Base-by-base conservation (phyloP, 2,329 filamentous ascomycete genomes). In the Daldinia sp. region DNA sequence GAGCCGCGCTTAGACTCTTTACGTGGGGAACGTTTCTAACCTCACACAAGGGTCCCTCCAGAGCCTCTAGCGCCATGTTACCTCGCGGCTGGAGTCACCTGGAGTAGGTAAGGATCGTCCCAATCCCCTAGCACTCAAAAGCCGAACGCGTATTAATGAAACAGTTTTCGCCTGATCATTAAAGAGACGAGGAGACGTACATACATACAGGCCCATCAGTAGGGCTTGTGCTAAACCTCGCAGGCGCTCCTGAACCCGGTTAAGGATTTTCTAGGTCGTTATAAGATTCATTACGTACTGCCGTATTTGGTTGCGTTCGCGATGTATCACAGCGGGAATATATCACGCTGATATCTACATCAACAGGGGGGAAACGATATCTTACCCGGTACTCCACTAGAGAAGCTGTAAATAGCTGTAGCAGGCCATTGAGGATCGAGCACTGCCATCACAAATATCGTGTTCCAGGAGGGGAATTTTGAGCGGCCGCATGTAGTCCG, bases 61-160 rank as follows among this genome's bases (percentile, higher is more conserved):
- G 62, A 68, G 65, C 65, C 65, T 68, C 65, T 53, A 61, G 53
- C 56, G 23, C 58, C 57, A 50, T 58, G 58, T 52, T 35, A 50
- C 57, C 47, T 39, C 21, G 29, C 13, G 63, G 39, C 43, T 51
- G 50, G 49, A 45, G 55, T 50, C 35, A 54, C 45, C 53, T 56
- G n/a, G 39, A 56, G 41, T 29, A 47, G 57, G 58, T 21, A 68
- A 45, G 57, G 59, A 63, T 63, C 65, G 50, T 35, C 59, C 35
- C 41, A 4, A 15, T 25, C 21, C 17, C 65, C 56, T 43, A 49
- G 51, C 19, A 11, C 6, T 4, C 41, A 37, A 56, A 35, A 49
- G 37, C 39, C 41, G 50, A 41, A 61, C 61, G 58, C 57, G 64
- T 61, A 48, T 57, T 61, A 49, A 61, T 58, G 64, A 63, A 61